A percentile compares a stretch with the other conserved stretches of the same genome.
Evolutionary conservation across 2,329 filamentous ascomycete species (phyloP).

Genomic region (Dothidotthia symphoricarpi): DNA sequence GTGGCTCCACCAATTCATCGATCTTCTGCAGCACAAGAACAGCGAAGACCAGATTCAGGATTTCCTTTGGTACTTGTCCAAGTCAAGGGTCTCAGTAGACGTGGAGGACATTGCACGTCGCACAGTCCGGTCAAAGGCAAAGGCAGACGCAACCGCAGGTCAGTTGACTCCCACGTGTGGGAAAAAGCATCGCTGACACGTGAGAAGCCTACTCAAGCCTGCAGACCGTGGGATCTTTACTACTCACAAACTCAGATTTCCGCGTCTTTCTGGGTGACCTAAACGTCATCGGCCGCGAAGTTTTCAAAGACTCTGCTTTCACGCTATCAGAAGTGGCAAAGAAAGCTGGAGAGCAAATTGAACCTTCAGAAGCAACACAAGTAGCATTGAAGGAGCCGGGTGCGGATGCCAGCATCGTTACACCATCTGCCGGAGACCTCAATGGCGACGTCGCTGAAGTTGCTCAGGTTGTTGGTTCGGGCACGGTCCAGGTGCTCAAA

Average conservation of each 20-base stretch:
- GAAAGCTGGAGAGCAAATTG: slow-evolving; percentile 69
- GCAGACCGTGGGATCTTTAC: slow-evolving; percentile 76
- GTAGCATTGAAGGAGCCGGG: slow-evolving; percentile 54
- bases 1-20: slow-evolving; percentile 76
- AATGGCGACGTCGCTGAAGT: slow-evolving; percentile 48
- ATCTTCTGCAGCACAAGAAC: slow-evolving; percentile 82
- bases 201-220: slow-evolving; percentile 72
- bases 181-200: slow-evolving; percentile 17
- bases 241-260: slow-evolving; percentile 88
- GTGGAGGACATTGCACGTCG: slow-evolving; percentile 61
- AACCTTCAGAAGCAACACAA: slow-evolving; percentile 64
- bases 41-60: slow-evolving; percentile 82
- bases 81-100: slow-evolving; percentile 69
- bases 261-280: slow-evolving; percentile 81
- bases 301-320: slow-evolving; percentile 83
- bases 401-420: slow-evolving; percentile 48
- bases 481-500: slow-evolving; percentile 48
- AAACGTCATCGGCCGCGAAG: slow-evolving; percentile 72
- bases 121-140: slow-evolving; percentile 62
- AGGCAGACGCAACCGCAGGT: slow-evolving; percentile 71
- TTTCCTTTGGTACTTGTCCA: slow-evolving; percentile 79
- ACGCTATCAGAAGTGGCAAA: slow-evolving; percentile 74
- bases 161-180: slow-evolving; percentile 22
- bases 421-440: slow-evolving; percentile 63
- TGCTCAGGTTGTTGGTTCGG: slow-evolving; percentile 47